A percentile compares a stretch with the other conserved stretches of the same genome.
These are phyloP conservation scores for Colletotrichum karsti DNA, from an alignment of 2,329 filamentous ascomycete genomes.

Conservation along the genomic window DNA sequence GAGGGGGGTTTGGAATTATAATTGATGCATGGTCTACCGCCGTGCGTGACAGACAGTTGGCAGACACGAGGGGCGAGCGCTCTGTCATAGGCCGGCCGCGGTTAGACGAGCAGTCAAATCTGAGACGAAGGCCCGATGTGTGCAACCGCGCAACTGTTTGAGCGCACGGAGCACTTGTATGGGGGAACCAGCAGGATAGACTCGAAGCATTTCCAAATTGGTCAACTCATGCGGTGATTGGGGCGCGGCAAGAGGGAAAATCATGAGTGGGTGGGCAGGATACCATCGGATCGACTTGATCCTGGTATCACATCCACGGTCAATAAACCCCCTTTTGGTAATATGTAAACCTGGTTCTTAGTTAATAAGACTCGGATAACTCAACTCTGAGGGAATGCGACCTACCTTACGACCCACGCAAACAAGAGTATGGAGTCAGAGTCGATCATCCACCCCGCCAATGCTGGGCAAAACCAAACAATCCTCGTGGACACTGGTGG, in stretches of 20 bases:
- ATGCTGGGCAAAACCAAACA: background rate
- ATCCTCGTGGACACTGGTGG: background rate
- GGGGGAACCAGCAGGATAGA: background rate
- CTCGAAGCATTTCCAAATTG: conserved; percentile 20
- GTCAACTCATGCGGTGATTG: conserved; percentile 22
- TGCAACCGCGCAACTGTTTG: conserved; percentile 29
- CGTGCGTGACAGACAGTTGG: conserved; percentile 16
- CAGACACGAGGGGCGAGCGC: conserved; percentile 22
- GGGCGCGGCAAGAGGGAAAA: background rate
- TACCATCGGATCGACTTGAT: conserved; percentile 19
- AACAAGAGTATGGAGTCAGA: conserved; percentile 10
- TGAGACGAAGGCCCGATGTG: conserved; percentile 28
- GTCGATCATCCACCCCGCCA: conserved; percentile 16
- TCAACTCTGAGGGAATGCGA: background rate
- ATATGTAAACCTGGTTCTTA: background rate
- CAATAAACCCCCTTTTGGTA: background rate
- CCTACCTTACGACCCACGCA: background rate
- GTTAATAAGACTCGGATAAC: background rate
- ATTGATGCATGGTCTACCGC: background rate
- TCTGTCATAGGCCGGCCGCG: conserved; percentile 25
- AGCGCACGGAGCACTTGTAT: conserved; percentile 26
- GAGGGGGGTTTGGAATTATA: conserved; percentile 25
- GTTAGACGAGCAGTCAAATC: conserved; percentile 26
- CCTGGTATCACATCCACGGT: conserved; percentile 13
- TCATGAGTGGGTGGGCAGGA: background rate